phyloP scores from a whole-genome alignment of 2,329 filamentous ascomycete species.

The Beauveria varroae region DNA sequence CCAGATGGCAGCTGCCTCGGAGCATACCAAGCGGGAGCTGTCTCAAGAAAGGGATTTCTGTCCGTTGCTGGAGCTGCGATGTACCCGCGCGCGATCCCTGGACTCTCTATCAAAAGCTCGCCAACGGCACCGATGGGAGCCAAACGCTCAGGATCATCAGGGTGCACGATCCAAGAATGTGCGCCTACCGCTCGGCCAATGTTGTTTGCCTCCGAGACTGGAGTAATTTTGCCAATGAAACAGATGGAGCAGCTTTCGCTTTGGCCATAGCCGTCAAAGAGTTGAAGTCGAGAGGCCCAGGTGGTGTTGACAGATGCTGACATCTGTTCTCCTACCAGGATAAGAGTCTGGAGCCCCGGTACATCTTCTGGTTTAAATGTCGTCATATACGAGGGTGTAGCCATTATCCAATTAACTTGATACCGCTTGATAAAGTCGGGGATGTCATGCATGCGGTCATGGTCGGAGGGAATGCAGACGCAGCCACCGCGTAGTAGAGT shows the following conservation, averaged over 20 bases:
- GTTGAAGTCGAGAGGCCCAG: not conserved
- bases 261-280: not conserved
- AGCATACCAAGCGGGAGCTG: not conserved
- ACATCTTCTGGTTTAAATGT: not conserved
- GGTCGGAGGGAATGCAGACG: constrained; percentile 8
- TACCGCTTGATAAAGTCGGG: not conserved
- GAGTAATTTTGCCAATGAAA: not conserved
- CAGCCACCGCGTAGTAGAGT: constrained; percentile 12
- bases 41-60: not conserved
- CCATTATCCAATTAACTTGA: not conserved
- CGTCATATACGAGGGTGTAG: not conserved
- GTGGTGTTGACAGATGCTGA: not conserved
- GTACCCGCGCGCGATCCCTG: constrained; percentile 15
- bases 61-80: constrained; percentile 9
- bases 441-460: not conserved
- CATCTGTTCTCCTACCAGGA: not conserved
- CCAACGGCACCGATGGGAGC: constrained; percentile 14
- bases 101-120: constrained; percentile 17
- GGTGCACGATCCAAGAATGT: not conserved
- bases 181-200: not conserved
- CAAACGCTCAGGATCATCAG: constrained; percentile 2
- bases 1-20: not conserved
- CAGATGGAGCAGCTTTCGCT: not conserved
- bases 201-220: not conserved
- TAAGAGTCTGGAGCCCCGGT: not conserved